Evolutionary conservation across 805 yeast species (phyloP).

Genomic region (Maudiozyma serrabonitensis): DNA sequence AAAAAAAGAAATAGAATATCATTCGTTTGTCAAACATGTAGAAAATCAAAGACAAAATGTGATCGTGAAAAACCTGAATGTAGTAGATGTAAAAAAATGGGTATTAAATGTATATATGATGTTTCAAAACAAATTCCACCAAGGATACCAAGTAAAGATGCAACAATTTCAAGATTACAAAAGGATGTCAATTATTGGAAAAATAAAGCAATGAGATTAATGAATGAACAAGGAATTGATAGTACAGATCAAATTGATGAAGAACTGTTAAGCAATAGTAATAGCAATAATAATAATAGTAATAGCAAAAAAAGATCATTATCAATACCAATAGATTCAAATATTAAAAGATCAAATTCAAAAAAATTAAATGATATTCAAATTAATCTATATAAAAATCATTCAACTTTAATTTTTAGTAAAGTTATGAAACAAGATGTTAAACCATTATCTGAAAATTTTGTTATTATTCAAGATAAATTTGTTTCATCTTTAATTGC

Average conservation of each 20-base stretch:
- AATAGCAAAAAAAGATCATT: neutral
- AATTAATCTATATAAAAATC: slow-evolving; percentile 20
- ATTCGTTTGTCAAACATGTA: slow-evolving; percentile 27
- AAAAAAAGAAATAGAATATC: slow-evolving; percentile 26
- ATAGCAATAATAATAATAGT: neutral
- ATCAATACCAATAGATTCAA: neutral
- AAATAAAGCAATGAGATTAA: slow-evolving; percentile 16
- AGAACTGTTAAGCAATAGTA: neutral
- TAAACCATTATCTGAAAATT: slow-evolving; percentile 27
- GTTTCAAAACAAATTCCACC: slow-evolving; percentile 26
- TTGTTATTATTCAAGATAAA: slow-evolving; percentile 23
- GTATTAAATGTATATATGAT: slow-evolving; percentile 25
- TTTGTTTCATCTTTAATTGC: slow-evolving; percentile 23
- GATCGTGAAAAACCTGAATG: slow-evolving; percentile 28
- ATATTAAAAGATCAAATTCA: neutral
- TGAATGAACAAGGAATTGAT: slow-evolving; percentile 1
- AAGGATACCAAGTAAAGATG: slow-evolving; percentile 29
- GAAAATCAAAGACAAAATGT: slow-evolving; percentile 29
- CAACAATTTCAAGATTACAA: slow-evolving; percentile 25
- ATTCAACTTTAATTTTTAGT: slow-evolving; percentile 24
- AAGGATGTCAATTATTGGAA: slow-evolving; percentile 27
- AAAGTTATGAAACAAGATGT: slow-evolving; percentile 26
- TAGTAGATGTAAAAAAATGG: slow-evolving; percentile 22
- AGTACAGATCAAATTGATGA: slow-evolving; percentile 3
- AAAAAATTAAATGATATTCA: slow-evolving; percentile 10